Conservation (phyloP, 192 early-diverging fungal species). For the Ambispora gerdemannii region DNA sequence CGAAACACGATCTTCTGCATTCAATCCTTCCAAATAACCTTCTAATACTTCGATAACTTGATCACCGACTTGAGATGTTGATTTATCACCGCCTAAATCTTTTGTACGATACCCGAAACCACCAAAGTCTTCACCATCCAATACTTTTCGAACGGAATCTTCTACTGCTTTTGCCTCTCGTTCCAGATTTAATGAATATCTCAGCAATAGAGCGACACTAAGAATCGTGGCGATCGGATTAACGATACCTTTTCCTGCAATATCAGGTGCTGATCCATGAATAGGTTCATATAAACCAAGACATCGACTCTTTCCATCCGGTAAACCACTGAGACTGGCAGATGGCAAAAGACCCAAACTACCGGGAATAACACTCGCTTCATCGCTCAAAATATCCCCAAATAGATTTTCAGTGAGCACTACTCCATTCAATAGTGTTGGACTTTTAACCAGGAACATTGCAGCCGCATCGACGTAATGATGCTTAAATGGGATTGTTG, state of each 20-base stretch:
- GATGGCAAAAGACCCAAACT: slow-evolving; percentile 90
- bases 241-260: slow-evolving; percentile 93
- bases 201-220: slow-evolving; percentile 87
- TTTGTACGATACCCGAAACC: slow-evolving; percentile 78
- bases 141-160: slow-evolving; percentile 83
- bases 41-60: slow-evolving; percentile 75
- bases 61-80: slow-evolving; percentile 91
- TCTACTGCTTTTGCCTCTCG: slow-evolving; percentile 90
- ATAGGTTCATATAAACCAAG: slow-evolving; percentile 98
- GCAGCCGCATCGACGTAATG: slow-evolving; percentile 96
- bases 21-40: slow-evolving; percentile 58
- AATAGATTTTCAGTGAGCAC: slow-evolving; percentile 99
- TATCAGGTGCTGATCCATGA: slow-evolving; percentile 98
- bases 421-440: slow-evolving; percentile 86
- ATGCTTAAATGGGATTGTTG: slow-evolving; percentile 80
- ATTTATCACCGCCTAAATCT: slow-evolving; percentile 82
- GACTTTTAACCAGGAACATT: slow-evolving; percentile 95
- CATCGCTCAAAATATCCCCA: slow-evolving; percentile 97
- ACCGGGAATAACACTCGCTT: slow-evolving; percentile 93
- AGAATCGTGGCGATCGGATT: slow-evolving; percentile 99
- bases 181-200: slow-evolving; percentile 90
- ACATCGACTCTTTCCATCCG: slow-evolving; percentile 64
- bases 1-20: slow-evolving; percentile 36
- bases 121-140: slow-evolving; percentile 74
- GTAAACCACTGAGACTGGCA: slow-evolving; percentile 86